Evolutionary conservation across 179 eudicot genomes (phyloP), one percentile per base, ranked within the genome.

Genomic region (Beta corolliflora): DNA sequence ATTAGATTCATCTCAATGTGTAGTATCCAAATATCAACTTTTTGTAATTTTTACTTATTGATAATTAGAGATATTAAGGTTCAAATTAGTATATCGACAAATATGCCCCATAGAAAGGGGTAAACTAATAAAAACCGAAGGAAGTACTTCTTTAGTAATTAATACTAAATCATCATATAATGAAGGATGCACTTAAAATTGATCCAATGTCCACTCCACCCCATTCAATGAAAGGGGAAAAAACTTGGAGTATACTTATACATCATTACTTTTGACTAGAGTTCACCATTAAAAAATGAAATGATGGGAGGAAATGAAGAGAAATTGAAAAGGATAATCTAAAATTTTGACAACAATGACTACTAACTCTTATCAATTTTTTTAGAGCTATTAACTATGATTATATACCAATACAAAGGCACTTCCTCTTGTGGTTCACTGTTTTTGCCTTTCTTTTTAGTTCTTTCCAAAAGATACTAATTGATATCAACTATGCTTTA

Each of bases 401-500:
- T 48, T 23, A 50, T 48, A 73, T 50, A 80, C 77, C 64, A 80
- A 80, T 63, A 21, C 63, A 53, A 63, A 29, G 63, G 71, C 78
- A 80, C 70, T 60, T 46, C 72, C 72, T 65, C 66, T 53, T 19
- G 55, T 23, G 12, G 50, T 72, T 61, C 82, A 73, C 72, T 80
- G 44, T 81, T 75, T 81, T 67, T 78, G 79, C 52, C 72, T 65
- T 74, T 75, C 29, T 80, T 80, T 79, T 11, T 36, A 78, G 8
- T 73, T 63, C 23, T 80, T 71, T 63, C 63, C 74, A 65, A 53
- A 81, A 75, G 73, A 74, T 66, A 80, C 64, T 66, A 9, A 21
- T 80, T 36, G 73, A 80, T 44, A 80, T 80, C 83, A 74, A 75
- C 83, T 66, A 75, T 50, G 65, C 74, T 73, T 69, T 79, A 50